A percentile compares a stretch with the other conserved stretches of the same genome.
These are phyloP conservation scores for Verbascum thapsus DNA, from an alignment of 257 asterid genomes.

Conservation along the genomic window DNA sequence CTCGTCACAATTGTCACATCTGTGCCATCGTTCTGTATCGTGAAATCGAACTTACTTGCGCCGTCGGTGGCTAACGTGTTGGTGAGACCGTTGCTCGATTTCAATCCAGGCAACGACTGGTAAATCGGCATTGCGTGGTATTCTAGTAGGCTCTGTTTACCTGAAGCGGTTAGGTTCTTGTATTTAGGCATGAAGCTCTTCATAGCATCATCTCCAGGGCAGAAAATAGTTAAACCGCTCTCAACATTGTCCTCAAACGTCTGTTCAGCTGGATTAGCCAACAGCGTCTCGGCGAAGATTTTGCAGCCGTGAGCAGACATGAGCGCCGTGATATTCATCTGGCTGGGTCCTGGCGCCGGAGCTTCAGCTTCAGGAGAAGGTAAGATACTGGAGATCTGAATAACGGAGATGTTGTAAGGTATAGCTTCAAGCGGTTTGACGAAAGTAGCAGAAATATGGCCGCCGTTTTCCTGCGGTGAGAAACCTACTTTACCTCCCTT, in stretches of 20 bases:
- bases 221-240: constrained; percentile 65
- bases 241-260: constrained; percentile 45
- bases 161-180: constrained; percentile 49
- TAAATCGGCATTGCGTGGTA: constrained; percentile 62
- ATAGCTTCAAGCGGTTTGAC: constrained; percentile 44
- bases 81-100: constrained; percentile 54
- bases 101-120: constrained; percentile 43
- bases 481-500: constrained; percentile 66
- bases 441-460: constrained; percentile 40
- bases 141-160: constrained; percentile 49
- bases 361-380: constrained; percentile 64
- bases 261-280: constrained; percentile 44
- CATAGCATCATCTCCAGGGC: constrained; percentile 71
- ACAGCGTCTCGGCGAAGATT: constrained; percentile 57
- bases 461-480: constrained; percentile 45
- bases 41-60: constrained; percentile 37
- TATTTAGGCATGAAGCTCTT: constrained; percentile 51
- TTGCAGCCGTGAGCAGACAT: constrained; percentile 79
- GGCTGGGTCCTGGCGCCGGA: constrained; percentile 62
- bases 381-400: constrained; percentile 54
- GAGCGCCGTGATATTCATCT: constrained; percentile 45
- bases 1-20: constrained; percentile 50
- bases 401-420: constrained; percentile 64
- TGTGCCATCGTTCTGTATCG: constrained; percentile 63
- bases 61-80: constrained; percentile 70